Evolutionary conservation across 352 stramenopile species (phyloP).

Genomic region (Plasmopara muralis): DNA sequence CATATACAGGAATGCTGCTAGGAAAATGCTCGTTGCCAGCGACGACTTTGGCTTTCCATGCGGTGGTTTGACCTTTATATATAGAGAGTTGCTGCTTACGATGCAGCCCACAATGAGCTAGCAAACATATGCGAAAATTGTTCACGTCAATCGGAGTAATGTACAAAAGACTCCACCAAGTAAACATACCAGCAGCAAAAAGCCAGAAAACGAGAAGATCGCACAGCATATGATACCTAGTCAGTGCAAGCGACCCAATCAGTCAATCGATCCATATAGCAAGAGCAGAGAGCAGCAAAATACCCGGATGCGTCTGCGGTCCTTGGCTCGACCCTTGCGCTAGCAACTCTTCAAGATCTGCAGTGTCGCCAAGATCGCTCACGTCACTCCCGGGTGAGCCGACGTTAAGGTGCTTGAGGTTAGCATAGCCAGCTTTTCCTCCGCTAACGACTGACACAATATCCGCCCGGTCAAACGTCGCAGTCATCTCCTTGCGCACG

Average conservation of each 20-base stretch:
- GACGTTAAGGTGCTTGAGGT: constrained; percentile 77
- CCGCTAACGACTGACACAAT: constrained; percentile 62
- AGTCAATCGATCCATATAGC: neutral
- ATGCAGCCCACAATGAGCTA: constrained; percentile 82
- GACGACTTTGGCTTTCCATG: constrained; percentile 80
- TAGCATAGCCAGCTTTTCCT: constrained; percentile 71
- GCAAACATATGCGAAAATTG: constrained; percentile 4
- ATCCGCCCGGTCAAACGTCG: constrained; percentile 60
- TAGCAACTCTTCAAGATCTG: constrained; percentile 73
- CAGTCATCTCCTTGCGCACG: constrained; percentile 74
- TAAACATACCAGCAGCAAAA: constrained; percentile 54
- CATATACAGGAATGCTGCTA: constrained; percentile 78
- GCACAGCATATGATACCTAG: constrained; percentile 68
- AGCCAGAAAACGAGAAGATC: constrained; percentile 70
- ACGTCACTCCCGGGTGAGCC: constrained; percentile 67
- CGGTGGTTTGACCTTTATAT: constrained; percentile 75
- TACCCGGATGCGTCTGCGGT: constrained; percentile 64
- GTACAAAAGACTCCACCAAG: neutral
- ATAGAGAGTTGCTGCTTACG: constrained; percentile 82
- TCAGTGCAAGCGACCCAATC: neutral
- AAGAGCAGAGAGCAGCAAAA: too few species aligned
- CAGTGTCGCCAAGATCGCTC: constrained; percentile 75
- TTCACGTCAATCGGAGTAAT: neutral
- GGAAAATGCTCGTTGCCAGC: constrained; percentile 80
- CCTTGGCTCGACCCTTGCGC: constrained; percentile 64